These are phyloP conservation scores for Ceratocystis alfenasii DNA, from an alignment of 2,329 filamentous ascomycete genomes.

Conservation along the genomic window DNA sequence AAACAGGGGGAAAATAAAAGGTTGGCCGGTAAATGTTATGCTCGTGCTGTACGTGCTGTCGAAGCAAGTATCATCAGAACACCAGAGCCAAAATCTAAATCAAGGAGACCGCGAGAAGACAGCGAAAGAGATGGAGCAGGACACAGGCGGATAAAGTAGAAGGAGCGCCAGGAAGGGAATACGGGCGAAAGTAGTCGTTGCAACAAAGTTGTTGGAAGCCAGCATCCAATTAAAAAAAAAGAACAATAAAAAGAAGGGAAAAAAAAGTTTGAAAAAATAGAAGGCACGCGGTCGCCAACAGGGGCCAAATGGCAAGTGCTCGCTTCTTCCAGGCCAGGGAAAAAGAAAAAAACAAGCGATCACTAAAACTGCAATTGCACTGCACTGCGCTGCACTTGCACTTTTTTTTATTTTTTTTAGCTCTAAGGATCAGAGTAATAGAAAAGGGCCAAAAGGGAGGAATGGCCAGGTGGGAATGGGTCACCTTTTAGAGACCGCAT, in stretches of 20 bases:
- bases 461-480: conserved; percentile 5
- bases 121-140: no score
- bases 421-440: background rate
- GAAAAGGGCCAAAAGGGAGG: background rate
- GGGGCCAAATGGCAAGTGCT: conserved; percentile 2
- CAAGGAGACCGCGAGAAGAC: no score
- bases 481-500: background rate
- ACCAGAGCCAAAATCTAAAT: background rate
- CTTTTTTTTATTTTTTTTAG: background rate
- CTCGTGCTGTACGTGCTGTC: background rate
- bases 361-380: background rate
- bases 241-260: background rate
- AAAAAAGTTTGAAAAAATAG: background rate
- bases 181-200: conserved; percentile 15
- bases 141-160: background rate
- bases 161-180: conserved; percentile 9
- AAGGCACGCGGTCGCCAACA: conserved; percentile 2
- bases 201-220: conserved; percentile 5
- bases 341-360: background rate
- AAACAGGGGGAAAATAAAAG: background rate
- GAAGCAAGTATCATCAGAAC: background rate
- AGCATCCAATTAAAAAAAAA: conserved; percentile 10
- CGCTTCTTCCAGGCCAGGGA: background rate
- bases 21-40: background rate
- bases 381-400: no score